Conservation (phyloP, 108 stramenopile species). For the Hondaea fermentalgiana region DNA sequence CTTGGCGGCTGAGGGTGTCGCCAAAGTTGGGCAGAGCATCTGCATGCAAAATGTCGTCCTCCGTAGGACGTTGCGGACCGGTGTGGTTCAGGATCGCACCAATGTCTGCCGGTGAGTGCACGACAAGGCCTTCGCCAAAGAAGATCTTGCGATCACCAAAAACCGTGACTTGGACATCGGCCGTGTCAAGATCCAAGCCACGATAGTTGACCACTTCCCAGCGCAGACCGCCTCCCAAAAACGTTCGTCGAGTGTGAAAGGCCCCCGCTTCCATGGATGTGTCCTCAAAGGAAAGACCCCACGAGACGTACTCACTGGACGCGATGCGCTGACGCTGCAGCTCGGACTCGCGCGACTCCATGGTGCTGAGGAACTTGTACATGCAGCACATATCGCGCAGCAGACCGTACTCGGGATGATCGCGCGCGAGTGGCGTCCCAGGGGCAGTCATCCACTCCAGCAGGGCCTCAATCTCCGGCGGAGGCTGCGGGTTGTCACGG, state of each 20-base stretch:
- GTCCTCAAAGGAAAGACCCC: background rate
- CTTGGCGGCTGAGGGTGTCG: constrained; percentile 14
- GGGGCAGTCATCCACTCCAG: constrained; percentile 23
- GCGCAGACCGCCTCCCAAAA: background rate
- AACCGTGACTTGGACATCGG: background rate
- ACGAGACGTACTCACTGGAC: background rate
- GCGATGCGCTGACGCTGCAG: constrained; percentile 22
- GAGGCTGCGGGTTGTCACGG: constrained; percentile 17
- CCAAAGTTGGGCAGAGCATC: constrained; percentile 14
- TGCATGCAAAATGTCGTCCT: constrained; percentile 21
- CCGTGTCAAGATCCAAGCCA: constrained; percentile 10
- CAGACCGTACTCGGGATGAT: constrained; percentile 32
- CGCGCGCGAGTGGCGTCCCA: background rate
- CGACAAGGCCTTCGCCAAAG: constrained; percentile 15
- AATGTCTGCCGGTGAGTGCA: constrained; percentile 10
- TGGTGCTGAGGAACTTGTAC: constrained; percentile 26
- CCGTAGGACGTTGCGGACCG: background rate
- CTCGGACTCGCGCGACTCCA: constrained; percentile 31
- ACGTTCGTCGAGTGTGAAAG: background rate
- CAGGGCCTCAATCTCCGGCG: constrained; percentile 24
- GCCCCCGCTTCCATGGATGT: background rate
- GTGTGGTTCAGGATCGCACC: background rate
- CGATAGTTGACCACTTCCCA: constrained; percentile 11
- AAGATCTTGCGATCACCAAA: constrained; percentile 21
- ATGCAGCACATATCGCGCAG: constrained; percentile 28